These are phyloP conservation scores for Arthroderma sp. DNA, from an alignment of 2,329 filamentous ascomycete genomes.

Conservation along the genomic window DNA sequence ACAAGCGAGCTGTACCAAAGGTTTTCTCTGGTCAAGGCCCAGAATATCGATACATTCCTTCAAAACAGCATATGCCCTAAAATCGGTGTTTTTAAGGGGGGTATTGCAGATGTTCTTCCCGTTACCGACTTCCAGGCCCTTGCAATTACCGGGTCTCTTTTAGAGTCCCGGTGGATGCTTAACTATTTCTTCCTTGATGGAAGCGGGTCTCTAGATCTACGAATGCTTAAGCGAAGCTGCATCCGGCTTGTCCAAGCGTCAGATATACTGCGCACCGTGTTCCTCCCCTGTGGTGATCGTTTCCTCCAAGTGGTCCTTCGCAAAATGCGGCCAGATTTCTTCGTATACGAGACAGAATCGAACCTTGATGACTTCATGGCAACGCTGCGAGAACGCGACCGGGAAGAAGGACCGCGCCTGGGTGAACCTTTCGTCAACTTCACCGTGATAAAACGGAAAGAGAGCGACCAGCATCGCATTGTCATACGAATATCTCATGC, in stretches of 20 bases:
- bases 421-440: conserved; percentile 51
- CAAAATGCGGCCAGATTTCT: conserved; percentile 39
- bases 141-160: conserved; percentile 44
- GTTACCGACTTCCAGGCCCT: conserved; percentile 43
- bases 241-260: conserved; percentile 44
- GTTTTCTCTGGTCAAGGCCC: conserved; percentile 10
- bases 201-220: conserved; percentile 34
- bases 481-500: conserved; percentile 48
- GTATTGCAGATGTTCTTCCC: conserved; percentile 41
- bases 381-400: conserved; percentile 43
- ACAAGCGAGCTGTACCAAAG: conserved; percentile 11
- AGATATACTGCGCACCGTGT: conserved; percentile 54
- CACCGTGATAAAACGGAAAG: conserved; percentile 33
- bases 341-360: conserved; percentile 38
- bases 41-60: conserved; percentile 25
- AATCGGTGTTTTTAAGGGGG: conserved; percentile 34
- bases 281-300: conserved; percentile 39
- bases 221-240: conserved; percentile 32
- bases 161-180: conserved; percentile 45
- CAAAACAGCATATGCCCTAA: conserved; percentile 32
- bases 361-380: conserved; percentile 40
- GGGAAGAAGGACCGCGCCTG: conserved; percentile 42
- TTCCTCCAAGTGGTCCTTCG: conserved; percentile 48
- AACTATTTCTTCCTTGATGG: conserved; percentile 51
- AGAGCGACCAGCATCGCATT: conserved; percentile 32